Evolutionary conservation across 352 stramenopile species (phyloP).

Genomic region (Phytophthora megakarya): DNA sequence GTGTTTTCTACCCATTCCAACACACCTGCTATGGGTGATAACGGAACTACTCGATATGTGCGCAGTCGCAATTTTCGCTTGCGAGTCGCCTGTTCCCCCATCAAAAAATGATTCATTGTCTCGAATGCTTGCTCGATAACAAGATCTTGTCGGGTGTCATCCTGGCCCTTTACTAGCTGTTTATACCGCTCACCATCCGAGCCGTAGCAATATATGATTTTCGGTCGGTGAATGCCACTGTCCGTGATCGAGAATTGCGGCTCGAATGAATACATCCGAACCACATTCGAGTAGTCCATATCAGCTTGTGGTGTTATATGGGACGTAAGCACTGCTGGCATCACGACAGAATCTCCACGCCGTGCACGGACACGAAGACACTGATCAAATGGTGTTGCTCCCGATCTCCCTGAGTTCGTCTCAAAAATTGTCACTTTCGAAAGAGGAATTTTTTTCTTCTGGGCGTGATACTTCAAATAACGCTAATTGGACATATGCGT

Average conservation of each 20-base stretch:
- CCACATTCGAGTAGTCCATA: constrained; percentile 83
- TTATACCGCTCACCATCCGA: constrained; percentile 92
- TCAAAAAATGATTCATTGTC: constrained; percentile 89
- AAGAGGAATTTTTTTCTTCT: constrained; percentile 76
- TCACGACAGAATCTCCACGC: constrained; percentile 48
- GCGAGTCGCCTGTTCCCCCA: constrained; percentile 60
- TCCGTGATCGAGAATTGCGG: constrained; percentile 93
- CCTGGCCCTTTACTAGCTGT: constrained; percentile 96
- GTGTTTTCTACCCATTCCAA: constrained; percentile 99
- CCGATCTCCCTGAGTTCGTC: constrained; percentile 27
- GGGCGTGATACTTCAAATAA: constrained; percentile 81
- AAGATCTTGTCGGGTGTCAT: constrained; percentile 88
- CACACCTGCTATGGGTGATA: constrained; percentile 93
- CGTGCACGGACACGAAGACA: constrained; percentile 66
- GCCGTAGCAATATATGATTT: constrained; percentile 97
- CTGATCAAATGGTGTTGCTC: constrained; percentile 61
- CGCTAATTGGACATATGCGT: constrained; percentile 80
- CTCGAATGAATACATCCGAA: constrained; percentile 91
- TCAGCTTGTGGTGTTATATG: constrained; percentile 66
- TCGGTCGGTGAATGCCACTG: constrained; percentile 95
- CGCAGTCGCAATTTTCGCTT: constrained; percentile 87
- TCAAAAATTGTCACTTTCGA: constrained; percentile 59
- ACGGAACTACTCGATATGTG: constrained; percentile 96
- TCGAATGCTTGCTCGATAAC: constrained; percentile 92
- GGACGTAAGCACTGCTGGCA: constrained; percentile 83